Evolutionary conservation across 257 asterid genomes (phyloP).

Genomic region (Solanum piurae): DNA sequence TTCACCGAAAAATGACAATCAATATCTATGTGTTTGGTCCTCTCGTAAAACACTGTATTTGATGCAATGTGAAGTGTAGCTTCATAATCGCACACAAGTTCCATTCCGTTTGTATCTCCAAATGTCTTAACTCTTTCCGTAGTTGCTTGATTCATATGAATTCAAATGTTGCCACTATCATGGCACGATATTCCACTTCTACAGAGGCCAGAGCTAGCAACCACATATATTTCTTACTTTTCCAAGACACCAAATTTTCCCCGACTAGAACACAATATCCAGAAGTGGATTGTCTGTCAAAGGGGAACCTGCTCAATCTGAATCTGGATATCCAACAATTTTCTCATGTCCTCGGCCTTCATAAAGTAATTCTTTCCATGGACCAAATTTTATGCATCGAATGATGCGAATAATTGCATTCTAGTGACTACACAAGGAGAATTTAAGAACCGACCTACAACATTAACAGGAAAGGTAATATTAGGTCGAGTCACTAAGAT

Average conservation of each 20-base stretch:
- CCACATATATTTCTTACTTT: neutral
- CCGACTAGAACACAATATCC: neutral
- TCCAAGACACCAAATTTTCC: neutral
- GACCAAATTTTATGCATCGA: neutral
- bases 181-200: neutral
- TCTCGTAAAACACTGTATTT: neutral
- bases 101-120: neutral
- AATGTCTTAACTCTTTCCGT: neutral
- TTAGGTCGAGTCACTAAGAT: neutral
- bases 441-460: neutral
- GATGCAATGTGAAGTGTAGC: neutral
- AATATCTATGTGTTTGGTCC: neutral
- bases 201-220: neutral
- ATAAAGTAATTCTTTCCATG: neutral
- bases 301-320: no score
- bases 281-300: neutral
- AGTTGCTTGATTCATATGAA: neutral
- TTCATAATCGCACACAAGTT: neutral
- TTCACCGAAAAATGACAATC: neutral
- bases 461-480: neutral
- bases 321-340: no score
- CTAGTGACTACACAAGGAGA: neutral
- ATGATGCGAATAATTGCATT: neutral
- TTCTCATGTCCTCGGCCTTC: neutral
- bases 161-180: neutral